A percentile compares a stretch with the other conserved stretches of the same genome.
Evolutionary conservation across 805 yeast genomes (phyloP).

Genomic region (Pichia exigua): DNA sequence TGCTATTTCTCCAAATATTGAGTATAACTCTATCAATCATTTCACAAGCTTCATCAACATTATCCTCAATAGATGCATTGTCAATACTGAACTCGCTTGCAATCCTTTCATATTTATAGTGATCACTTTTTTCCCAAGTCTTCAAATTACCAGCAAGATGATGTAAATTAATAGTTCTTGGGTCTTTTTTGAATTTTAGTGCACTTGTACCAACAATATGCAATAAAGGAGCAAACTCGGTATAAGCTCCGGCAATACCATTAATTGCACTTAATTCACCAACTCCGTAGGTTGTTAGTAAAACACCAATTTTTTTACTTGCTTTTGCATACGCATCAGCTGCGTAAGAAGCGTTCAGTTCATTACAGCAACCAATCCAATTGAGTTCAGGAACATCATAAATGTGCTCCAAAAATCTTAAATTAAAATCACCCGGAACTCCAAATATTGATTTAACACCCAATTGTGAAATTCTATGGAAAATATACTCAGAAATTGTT

Average conservation of each 20-base stretch:
- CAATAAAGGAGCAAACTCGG: conserved; percentile 79
- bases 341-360: conserved; percentile 80
- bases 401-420: conserved; percentile 61
- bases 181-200: conserved; percentile 13
- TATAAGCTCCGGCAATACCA: conserved; percentile 83
- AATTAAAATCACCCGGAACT: conserved; percentile 76
- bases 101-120: conserved; percentile 56
- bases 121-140: conserved; percentile 52
- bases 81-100: conserved; percentile 49
- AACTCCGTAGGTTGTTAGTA: conserved; percentile 84
- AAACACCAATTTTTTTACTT: conserved; percentile 57
- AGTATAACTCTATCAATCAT: conserved; percentile 64
- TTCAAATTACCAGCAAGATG: conserved; percentile 51
- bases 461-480: conserved; percentile 34
- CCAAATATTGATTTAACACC: conserved; percentile 67
- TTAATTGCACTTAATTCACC: conserved; percentile 81
- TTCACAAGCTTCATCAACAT: conserved; percentile 41
- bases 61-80: conserved; percentile 38
- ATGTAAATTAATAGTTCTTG: conserved; percentile 32
- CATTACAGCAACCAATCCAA: conserved; percentile 91
- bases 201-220: conserved; percentile 66
- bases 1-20: conserved; percentile 45
- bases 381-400: conserved; percentile 67
- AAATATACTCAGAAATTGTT: conserved; percentile 38
- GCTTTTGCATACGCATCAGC: conserved; percentile 85